Base-by-base conservation (phyloP, 441 rosid genomes). In the Pelargonium australe region DNA sequence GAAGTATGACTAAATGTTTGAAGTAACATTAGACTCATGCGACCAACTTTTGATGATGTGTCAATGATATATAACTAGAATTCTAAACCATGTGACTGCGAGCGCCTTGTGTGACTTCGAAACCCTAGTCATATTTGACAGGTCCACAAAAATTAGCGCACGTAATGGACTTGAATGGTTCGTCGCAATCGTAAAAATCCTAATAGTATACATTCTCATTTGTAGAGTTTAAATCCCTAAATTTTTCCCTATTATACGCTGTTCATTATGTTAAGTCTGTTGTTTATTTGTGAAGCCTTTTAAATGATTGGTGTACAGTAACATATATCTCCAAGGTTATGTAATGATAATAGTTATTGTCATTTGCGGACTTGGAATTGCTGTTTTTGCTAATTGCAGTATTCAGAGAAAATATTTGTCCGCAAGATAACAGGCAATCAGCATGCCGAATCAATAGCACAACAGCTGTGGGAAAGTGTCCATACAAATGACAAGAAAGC, bases 401-500 rank as follows among this genome's bases (percentile, higher is more conserved):
- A 96, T 84, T 96, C 96, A 13, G 97, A 89, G 71, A 93, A 91
- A 87, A 69, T 89, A 62, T 91, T 86, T 80, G 84, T 96, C 70
- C 89, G 97, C 75, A 89, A 81, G 77, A 81, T 86, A 11, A 86
- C 84, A 75, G 97, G 89, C 63, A 72, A 77, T 7, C 90, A 83
- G 13, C 81, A 78, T 76, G 76, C 82, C 69, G 80, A 80, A 64
- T 70, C 90, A 40, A 79, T 79, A 68, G 84, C 85, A 2, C 95
- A 86, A 53, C 96, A 86, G 76, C 86, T 96, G 66, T 86, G 96
- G 96, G 99, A 93, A 28, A 96, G 84, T 63, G 97, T 93, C 61
- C 84, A 85, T 77, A 79, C 85, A 28, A 96, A 91, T 79, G 97
- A 96, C 83, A 96, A 88, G 82, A 93, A 96, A 75, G 85, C 98